These are phyloP conservation scores for Candida sithepensis DNA, from an alignment of 805 yeast species.

Conservation along the genomic window DNA sequence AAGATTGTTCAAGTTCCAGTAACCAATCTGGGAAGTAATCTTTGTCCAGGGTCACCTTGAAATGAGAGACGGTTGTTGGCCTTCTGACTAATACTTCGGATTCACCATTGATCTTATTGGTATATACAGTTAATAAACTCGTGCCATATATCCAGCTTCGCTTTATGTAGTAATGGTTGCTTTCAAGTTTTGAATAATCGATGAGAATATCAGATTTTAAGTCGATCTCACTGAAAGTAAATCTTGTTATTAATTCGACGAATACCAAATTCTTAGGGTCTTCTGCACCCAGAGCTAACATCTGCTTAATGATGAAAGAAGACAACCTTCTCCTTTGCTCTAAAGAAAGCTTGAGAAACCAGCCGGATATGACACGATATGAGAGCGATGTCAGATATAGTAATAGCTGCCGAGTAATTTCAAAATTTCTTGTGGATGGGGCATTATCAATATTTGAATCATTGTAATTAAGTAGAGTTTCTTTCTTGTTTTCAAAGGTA, in stretches of 20 bases:
- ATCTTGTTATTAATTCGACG: constrained; percentile 65
- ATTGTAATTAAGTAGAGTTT: constrained; percentile 33
- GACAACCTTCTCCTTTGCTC: constrained; percentile 57
- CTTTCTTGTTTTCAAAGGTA: constrained; percentile 17
- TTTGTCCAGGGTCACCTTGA: constrained; percentile 41
- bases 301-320: constrained; percentile 57
- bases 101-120: constrained; percentile 49
- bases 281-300: constrained; percentile 34
- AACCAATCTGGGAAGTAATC: constrained; percentile 31
- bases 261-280: constrained; percentile 53
- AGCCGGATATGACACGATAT: constrained; percentile 61
- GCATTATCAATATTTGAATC: constrained; percentile 50
- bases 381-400: constrained; percentile 63
- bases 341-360: constrained; percentile 65
- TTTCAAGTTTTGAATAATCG: constrained; percentile 9
- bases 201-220: constrained; percentile 36
- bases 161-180: constrained; percentile 20
- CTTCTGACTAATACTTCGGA: constrained; percentile 51
- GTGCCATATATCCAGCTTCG: constrained; percentile 61
- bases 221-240: constrained; percentile 61
- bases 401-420: constrained; percentile 47
- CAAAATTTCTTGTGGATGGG: constrained; percentile 47
- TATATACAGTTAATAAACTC: constrained; percentile 53
- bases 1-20: constrained; percentile 10
- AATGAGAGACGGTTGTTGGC: constrained; percentile 60